A percentile compares a stretch with the other conserved stretches of the same genome.
Evolutionary conservation across 768 basidiomycete genomes (phyloP).

Genomic region (Lactifluus subvellereus): DNA sequence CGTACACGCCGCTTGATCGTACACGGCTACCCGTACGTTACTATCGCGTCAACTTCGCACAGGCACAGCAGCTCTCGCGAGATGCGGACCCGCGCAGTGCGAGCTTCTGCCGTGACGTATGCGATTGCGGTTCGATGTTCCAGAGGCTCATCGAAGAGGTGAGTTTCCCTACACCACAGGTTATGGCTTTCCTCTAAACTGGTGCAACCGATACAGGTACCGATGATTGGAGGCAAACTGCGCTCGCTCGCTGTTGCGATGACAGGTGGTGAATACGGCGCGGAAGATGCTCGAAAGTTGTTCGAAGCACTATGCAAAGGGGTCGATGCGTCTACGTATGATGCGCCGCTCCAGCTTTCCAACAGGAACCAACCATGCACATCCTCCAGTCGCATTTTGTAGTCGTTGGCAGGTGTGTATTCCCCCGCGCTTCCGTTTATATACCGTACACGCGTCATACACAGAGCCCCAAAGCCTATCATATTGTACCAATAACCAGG

Average conservation of each 20-base stretch:
- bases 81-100: conserved; percentile 12
- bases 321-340: conserved; percentile 40
- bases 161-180: background rate
- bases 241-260: conserved; percentile 44
- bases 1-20: conserved; percentile 14
- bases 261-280: conserved; percentile 42
- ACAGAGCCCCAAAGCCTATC: too few species aligned
- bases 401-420: too few species aligned
- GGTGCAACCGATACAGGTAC: conserved; percentile 31
- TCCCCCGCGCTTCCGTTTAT: too few species aligned
- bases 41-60: conserved; percentile 20
- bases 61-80: conserved; percentile 6
- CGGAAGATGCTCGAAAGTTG: conserved; percentile 43
- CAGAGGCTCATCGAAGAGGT: conserved; percentile 5
- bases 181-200: background rate
- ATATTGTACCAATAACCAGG: too few species aligned
- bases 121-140: conserved; percentile 18
- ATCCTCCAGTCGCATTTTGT: background rate
- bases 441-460: too few species aligned
- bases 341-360: conserved; percentile 21
- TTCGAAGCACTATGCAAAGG: conserved; percentile 46
- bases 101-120: conserved; percentile 12
- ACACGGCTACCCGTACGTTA: conserved; percentile 14
- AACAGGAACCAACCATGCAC: background rate
- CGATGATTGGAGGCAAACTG: conserved; percentile 37